Evolutionary conservation across 176 grass and related monocot genomes (phyloP).

Genomic region (Puya raimondii): DNA sequence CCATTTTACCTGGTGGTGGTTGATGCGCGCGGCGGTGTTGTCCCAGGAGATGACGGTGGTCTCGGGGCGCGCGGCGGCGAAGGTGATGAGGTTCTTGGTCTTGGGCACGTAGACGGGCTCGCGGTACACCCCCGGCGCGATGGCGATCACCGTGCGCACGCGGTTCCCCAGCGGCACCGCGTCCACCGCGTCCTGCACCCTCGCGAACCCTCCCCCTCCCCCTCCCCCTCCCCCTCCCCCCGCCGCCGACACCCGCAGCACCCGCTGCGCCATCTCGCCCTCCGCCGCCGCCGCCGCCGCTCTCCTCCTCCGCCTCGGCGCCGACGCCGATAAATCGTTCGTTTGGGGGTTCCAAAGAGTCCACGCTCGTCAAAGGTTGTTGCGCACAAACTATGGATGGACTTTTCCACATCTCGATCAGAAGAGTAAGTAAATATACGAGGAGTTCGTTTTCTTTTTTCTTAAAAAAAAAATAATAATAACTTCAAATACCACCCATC

Average conservation of each 20-base stretch:
- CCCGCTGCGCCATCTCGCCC: conserved; percentile 17
- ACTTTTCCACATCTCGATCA: too few species aligned
- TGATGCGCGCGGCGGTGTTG: conserved; percentile 72
- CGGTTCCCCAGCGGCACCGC: conserved; percentile 80
- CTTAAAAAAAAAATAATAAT: too few species aligned
- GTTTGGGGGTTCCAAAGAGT: too few species aligned
- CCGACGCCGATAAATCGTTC: too few species aligned
- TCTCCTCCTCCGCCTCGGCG: not conserved
- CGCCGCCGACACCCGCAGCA: conserved; percentile 52
- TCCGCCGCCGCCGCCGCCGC: not conserved
- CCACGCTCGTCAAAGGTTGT: too few species aligned
- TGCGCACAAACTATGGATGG: too few species aligned
- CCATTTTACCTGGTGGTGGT: conserved; percentile 55
- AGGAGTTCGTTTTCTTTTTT: too few species aligned
- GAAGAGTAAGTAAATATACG: too few species aligned
- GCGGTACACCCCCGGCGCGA: conserved; percentile 58
- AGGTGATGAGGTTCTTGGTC: conserved; percentile 83
- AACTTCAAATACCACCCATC: too few species aligned
- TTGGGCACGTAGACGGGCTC: conserved; percentile 85
- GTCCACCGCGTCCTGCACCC: conserved; percentile 79
- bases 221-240: conserved; percentile 18
- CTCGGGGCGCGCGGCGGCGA: conserved; percentile 54
- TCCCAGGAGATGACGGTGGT: conserved; percentile 80
- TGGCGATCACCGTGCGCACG: conserved; percentile 55
- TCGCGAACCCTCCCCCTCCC: conserved; percentile 29